Evolutionary conservation across 345 rosid genomes (phyloP).

Genomic region (Populus simonii): DNA sequence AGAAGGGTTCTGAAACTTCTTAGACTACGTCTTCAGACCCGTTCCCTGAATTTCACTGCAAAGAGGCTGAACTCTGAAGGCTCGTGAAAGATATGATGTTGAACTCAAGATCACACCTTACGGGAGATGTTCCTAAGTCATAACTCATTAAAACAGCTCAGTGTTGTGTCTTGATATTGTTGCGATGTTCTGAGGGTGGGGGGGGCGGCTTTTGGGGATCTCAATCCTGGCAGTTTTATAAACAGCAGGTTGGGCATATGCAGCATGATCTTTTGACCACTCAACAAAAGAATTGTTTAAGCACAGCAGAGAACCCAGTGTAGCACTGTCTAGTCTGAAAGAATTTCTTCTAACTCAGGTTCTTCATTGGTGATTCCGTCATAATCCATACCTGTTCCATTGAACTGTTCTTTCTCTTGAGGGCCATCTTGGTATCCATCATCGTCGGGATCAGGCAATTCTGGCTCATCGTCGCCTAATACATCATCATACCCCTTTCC

Average conservation of each 20-base stretch:
- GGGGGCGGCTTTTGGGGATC: background rate
- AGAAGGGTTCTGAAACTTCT: background rate
- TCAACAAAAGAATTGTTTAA: background rate
- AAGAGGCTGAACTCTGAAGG: background rate
- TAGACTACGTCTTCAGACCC: background rate
- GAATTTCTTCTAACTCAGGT: slow-evolving; percentile 75
- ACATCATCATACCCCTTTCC: slow-evolving; percentile 47
- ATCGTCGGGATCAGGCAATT: slow-evolving; percentile 59
- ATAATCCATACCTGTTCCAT: slow-evolving; percentile 56
- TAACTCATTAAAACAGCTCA: background rate
- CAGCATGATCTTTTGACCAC: background rate
- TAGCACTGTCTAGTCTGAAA: slow-evolving; percentile 55
- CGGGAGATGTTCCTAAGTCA: background rate
- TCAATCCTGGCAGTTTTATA: background rate
- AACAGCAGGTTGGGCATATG: background rate
- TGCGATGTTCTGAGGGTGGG: background rate
- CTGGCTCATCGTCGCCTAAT: slow-evolving; percentile 48
- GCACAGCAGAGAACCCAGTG: background rate
- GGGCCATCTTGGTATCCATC: slow-evolving; percentile 45
- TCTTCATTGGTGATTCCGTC: slow-evolving; percentile 57
- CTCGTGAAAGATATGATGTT: background rate
- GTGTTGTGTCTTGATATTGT: background rate
- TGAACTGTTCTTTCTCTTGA: slow-evolving; percentile 37
- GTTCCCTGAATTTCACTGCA: background rate
- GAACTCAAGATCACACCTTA: background rate